Conservation (phyloP, 306 rosid genomes). For the Hippophae tibetana region DNA sequence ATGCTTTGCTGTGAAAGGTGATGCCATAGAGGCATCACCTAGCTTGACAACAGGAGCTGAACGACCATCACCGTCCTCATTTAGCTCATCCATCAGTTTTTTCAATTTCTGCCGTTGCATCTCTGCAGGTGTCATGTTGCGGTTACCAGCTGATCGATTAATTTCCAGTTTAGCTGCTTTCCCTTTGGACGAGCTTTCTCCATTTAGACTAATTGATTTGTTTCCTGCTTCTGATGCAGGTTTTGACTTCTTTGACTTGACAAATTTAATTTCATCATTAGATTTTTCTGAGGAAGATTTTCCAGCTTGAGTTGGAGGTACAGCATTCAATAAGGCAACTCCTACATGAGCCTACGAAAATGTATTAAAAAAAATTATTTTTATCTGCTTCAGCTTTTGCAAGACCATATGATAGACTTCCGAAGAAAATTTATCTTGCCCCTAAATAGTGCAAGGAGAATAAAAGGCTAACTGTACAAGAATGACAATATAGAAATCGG, state of each 20-base stretch:
- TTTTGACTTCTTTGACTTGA: conserved; percentile 59
- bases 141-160: conserved; percentile 42
- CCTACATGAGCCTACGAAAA: conserved; percentile 85
- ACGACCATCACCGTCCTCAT: conserved; percentile 93
- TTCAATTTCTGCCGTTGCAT: conserved; percentile 72
- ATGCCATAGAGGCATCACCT: conserved; percentile 99
- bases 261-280: conserved; percentile 53
- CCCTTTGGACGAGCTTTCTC: conserved; percentile 65
- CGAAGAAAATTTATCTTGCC: not conserved
- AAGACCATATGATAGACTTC: not conserved
- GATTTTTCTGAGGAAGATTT: conserved; percentile 43
- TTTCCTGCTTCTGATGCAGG: conserved; percentile 45
- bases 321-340: conserved; percentile 79
- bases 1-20: conserved; percentile 98
- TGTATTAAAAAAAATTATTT: conserved; percentile 14
- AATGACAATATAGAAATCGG: not conserved
- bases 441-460: not conserved
- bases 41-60: conserved; percentile 82
- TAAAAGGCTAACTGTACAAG: not conserved
- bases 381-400: not conserved
- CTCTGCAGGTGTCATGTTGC: conserved; percentile 58
- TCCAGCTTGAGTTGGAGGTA: conserved; percentile 57
- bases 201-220: conserved; percentile 31
- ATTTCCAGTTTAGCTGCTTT: conserved; percentile 36
- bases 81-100: conserved; percentile 85